These are phyloP conservation scores for Penicillium frequentans DNA, from an alignment of 2,329 filamentous ascomycete genomes.

Conservation along the genomic window DNA sequence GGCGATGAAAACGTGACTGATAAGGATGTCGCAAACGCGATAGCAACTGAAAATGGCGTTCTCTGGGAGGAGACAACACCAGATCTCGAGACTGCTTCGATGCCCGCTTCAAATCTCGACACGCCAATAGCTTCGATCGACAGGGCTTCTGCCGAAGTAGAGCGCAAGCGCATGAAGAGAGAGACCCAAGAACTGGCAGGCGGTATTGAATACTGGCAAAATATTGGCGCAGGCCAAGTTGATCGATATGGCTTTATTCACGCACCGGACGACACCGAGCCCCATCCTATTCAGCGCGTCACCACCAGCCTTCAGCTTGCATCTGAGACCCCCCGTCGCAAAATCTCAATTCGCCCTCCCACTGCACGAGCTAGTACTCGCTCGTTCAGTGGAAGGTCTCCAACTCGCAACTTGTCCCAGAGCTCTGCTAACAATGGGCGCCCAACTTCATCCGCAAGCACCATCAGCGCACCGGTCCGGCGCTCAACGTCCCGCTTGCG, in stretches of 20 bases:
- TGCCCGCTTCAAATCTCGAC: constrained; percentile 27
- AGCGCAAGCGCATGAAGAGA: constrained; percentile 43
- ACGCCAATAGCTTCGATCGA: constrained; percentile 26
- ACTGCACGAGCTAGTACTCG: constrained; percentile 48
- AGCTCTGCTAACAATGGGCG: constrained; percentile 35
- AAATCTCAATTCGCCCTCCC: constrained; percentile 52
- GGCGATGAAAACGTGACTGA: constrained; percentile 57
- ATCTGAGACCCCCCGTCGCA: constrained; percentile 56
- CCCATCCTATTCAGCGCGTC: constrained; percentile 55
- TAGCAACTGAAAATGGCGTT: constrained; percentile 40
- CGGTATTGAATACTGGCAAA: constrained; percentile 65
- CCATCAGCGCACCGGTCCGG: constrained; percentile 42
- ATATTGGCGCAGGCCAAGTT: constrained; percentile 59
- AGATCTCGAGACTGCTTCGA: constrained; percentile 29
- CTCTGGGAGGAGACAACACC: constrained; percentile 41
- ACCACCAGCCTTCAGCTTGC: constrained; percentile 60
- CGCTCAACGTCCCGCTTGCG: constrained; percentile 49
- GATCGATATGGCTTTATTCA: constrained; percentile 67
- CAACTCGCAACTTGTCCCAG: constrained; percentile 42
- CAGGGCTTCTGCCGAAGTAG: constrained; percentile 28
- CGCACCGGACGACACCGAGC: constrained; percentile 31
- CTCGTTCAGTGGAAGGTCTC: constrained; percentile 45
- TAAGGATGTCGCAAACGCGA: constrained; percentile 38
- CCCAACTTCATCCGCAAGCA: constrained; percentile 49
- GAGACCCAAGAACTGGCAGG: constrained; percentile 60